Base-by-base conservation (phyloP, 2,329 filamentous ascomycete genomes). In the Alternaria burnsii region DNA sequence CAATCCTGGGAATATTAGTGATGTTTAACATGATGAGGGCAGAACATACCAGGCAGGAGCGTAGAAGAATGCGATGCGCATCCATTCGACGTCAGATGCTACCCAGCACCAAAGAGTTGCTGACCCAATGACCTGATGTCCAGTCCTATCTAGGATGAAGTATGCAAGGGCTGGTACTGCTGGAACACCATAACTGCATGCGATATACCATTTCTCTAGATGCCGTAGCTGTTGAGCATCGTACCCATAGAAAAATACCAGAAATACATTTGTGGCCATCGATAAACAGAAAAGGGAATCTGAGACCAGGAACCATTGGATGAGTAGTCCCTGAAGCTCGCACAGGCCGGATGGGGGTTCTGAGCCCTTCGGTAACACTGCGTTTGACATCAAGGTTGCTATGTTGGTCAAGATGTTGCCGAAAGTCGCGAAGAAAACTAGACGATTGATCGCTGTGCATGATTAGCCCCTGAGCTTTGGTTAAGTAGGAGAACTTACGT, bases 51-150 rank as follows among this genome's bases (percentile, higher is more conserved):
- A 91, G 58, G 91, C 84, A 6, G 89, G 89, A 0, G 82, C 89
- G 70, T 95, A 96, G 74, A 94, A 94, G 28, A 88, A 85, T 3
- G 87, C 86, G 58, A 95, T 88, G 40, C 92, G 89, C 76, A 91
- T 87, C 59, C 89, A 85, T 57, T 92, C 89, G 86, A 89, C 93
- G 5, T 86, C 78, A 3, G 80, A 72, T 2, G 84, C 81, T 18
- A 95, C 83, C 92, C 92, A 95, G 74, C 92, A 96, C 92, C 92
- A 96, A 22, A 95, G 78, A 1, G 86, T 87, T 28, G 92, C 92
- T 67, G 91, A 84, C 1, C 91, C 92, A 73, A 94, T 93, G 53
- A 94, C 85, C 3, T 82, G 85, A 5, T 82, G 78, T 0, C 74
- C 69, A n/a, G 75, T 65, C 47, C 83, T 83, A 58, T 82, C 81